Conservation (phyloP, 208 protist species). For the Angomonas deanei region DNA sequence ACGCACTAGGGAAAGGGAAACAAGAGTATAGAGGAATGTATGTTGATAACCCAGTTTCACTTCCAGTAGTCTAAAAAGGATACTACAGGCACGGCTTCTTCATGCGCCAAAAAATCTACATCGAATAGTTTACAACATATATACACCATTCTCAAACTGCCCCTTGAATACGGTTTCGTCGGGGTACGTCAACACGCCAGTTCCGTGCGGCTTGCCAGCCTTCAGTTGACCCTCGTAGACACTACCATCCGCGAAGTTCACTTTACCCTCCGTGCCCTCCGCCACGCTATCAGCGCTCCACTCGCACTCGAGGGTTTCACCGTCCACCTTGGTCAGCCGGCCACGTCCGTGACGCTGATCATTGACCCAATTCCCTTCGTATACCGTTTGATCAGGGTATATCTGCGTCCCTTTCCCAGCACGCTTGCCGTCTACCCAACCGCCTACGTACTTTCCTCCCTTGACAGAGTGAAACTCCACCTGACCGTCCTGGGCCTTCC, state of each 20-base stretch:
- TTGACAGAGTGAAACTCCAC: slow-evolving; percentile 48
- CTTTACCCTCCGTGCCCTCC: slow-evolving; percentile 42
- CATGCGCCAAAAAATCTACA: no score
- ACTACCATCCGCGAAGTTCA: slow-evolving; percentile 64
- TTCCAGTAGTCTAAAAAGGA: no score
- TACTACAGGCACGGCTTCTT: no score
- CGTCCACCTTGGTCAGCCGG: slow-evolving; percentile 39
- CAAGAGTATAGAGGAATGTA: background rate
- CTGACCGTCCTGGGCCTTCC: slow-evolving; percentile 49
- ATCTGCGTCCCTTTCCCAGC: slow-evolving; percentile 57
- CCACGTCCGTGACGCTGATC: slow-evolving; percentile 70
- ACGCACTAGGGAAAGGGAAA: background rate
- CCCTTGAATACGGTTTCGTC: slow-evolving; percentile 82
- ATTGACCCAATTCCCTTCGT: slow-evolving; percentile 72
- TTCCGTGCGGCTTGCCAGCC: slow-evolving; percentile 63
- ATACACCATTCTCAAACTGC: slow-evolving; percentile 61
- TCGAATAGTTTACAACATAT: slow-evolving; percentile 52
- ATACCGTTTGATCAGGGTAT: slow-evolving; percentile 72
- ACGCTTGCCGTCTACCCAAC: slow-evolving; percentile 58
- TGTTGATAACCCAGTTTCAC: background rate
- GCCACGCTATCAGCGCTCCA: slow-evolving; percentile 47
- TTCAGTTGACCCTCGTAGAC: slow-evolving; percentile 69
- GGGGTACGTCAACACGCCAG: slow-evolving; percentile 62
- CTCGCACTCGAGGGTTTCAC: slow-evolving; percentile 58
- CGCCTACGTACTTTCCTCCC: slow-evolving; percentile 72